phyloP scores from a whole-genome alignment of 2,329 filamentous ascomycete species.

The Venturiaceae sp. region DNA sequence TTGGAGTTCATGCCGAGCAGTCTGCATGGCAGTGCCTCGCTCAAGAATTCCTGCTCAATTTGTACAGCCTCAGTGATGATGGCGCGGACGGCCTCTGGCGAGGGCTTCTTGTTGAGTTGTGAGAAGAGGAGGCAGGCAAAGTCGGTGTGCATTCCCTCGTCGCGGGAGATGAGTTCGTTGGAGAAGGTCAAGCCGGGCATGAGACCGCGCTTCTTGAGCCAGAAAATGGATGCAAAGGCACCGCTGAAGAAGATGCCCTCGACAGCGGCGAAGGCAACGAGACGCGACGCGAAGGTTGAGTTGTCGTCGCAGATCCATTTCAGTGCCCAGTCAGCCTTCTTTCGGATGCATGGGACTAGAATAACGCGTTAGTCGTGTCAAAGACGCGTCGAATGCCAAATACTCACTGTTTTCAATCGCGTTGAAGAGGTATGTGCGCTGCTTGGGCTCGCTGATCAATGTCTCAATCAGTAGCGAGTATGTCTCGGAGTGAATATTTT shows the following conservation, averaged over 20 bases:
- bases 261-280: slow-evolving; percentile 93
- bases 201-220: slow-evolving; percentile 99
- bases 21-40: slow-evolving; percentile 83
- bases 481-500: slow-evolving; percentile 99
- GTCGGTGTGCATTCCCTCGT: slow-evolving; percentile 98
- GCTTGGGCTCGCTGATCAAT: slow-evolving; percentile 95
- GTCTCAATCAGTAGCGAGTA: slow-evolving; percentile 99
- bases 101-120: slow-evolving; percentile 88
- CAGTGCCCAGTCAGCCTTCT: slow-evolving; percentile 98
- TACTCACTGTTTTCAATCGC: slow-evolving; percentile 86
- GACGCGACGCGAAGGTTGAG: slow-evolving; percentile 89
- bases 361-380: slow-evolving; percentile 18
- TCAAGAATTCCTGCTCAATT: slow-evolving; percentile 97
- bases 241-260: slow-evolving; percentile 99
- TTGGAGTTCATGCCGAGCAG: slow-evolving; percentile 96
- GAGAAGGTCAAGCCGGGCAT: slow-evolving; percentile 99
- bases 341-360: slow-evolving; percentile 85
- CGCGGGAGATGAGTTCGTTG: slow-evolving; percentile 98
- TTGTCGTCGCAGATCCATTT: slow-evolving; percentile 89
- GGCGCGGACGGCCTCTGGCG: slow-evolving; percentile 67
- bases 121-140: slow-evolving; percentile 97
- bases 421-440: slow-evolving; percentile 92
- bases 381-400: slow-evolving; percentile 8
- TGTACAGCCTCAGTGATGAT: slow-evolving; percentile 90
- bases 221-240: slow-evolving; percentile 98